Evolutionary conservation across 1,139 yeast genomes (phyloP).

Genomic region (Candida sanyaensis): DNA sequence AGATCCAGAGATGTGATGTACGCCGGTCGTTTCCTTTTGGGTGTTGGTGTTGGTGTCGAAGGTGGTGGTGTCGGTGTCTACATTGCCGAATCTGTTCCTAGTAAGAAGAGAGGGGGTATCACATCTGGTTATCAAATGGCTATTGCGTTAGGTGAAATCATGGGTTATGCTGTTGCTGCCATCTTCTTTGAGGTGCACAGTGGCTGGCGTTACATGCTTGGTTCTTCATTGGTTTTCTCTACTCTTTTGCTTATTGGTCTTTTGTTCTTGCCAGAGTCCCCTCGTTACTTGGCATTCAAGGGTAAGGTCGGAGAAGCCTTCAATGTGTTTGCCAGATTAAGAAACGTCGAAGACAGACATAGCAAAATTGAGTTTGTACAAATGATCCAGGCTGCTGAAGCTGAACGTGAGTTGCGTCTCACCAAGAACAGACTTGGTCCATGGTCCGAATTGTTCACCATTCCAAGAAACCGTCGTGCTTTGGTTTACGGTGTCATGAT

Average conservation of each 20-base stretch:
- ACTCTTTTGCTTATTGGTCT: conserved; percentile 49
- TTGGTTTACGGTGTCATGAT: conserved; percentile 55
- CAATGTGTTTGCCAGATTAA: conserved; percentile 55
- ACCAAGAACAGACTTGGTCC: conserved; percentile 28
- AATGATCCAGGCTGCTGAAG: conserved; percentile 33
- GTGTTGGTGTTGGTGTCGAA: conserved; percentile 61
- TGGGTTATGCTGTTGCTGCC: conserved; percentile 59
- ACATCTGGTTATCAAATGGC: conserved; percentile 60
- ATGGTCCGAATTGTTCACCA: conserved; percentile 50
- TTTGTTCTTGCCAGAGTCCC: conserved; percentile 51
- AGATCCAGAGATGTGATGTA: conserved; percentile 36
- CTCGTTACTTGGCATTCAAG: conserved; percentile 54
- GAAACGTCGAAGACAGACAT: conserved; percentile 41
- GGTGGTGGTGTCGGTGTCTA: conserved; percentile 63
- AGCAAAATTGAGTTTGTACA: conserved; percentile 55
- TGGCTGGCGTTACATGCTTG: conserved; percentile 64
- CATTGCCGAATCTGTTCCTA: conserved; percentile 61
- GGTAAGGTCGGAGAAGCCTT: conserved; percentile 50
- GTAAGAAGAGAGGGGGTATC: conserved; percentile 56
- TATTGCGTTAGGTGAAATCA: conserved; percentile 59
- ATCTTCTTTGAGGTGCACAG: conserved; percentile 53
- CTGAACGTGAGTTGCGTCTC: conserved; percentile 26
- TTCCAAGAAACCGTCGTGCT: conserved; percentile 61
- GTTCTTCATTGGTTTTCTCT: conserved; percentile 58
- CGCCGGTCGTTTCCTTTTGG: conserved; percentile 58